phyloP scores from a whole-genome alignment of 768 basidiomycete genomes.

The Solioccasus polychromus region DNA sequence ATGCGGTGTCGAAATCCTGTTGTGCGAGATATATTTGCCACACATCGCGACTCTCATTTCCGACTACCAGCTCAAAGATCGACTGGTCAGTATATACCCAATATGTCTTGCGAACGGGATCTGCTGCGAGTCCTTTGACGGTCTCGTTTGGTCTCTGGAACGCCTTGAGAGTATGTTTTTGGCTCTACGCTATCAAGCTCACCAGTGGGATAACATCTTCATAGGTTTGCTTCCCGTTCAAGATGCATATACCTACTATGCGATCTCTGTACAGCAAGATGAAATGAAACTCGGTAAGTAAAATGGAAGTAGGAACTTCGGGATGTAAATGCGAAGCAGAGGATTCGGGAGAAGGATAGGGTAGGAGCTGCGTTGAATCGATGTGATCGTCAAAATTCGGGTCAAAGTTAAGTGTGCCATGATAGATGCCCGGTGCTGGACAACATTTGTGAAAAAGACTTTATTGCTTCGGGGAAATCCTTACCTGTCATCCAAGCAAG shows the following conservation, averaged over 20 bases:
- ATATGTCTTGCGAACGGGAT: constrained; percentile 85
- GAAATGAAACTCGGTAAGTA: constrained; percentile 91
- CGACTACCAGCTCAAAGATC: constrained; percentile 81
- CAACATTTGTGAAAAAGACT: constrained; percentile 1
- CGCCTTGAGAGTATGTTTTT: constrained; percentile 4
- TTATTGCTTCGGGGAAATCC: constrained; percentile 11
- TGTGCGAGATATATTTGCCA: constrained; percentile 89
- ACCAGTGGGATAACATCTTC: constrained; percentile 84
- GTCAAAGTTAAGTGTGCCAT: constrained; percentile 73
- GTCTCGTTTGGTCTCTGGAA: constrained; percentile 70
- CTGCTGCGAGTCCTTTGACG: constrained; percentile 73
- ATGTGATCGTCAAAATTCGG: constrained; percentile 69
- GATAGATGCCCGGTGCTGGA: constrained; percentile 84
- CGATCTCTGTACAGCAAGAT: constrained; percentile 79
- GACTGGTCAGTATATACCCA: constrained; percentile 93
- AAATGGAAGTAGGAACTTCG: constrained; percentile 69
- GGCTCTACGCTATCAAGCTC: constrained; percentile 23
- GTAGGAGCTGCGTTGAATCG: constrained; percentile 74
- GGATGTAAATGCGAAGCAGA: constrained; percentile 14
- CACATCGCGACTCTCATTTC: constrained; percentile 89
- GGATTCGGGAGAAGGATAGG: constrained; percentile 54
- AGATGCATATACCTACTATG: constrained; percentile 70
- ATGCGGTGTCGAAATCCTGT: constrained; percentile 71
- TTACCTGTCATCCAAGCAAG: constrained; percentile 92
- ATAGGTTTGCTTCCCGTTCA: constrained; percentile 80